Evolutionary conservation across 2,329 filamentous ascomycete species (phyloP).

Genomic region (Calonectria hongkongensis): DNA sequence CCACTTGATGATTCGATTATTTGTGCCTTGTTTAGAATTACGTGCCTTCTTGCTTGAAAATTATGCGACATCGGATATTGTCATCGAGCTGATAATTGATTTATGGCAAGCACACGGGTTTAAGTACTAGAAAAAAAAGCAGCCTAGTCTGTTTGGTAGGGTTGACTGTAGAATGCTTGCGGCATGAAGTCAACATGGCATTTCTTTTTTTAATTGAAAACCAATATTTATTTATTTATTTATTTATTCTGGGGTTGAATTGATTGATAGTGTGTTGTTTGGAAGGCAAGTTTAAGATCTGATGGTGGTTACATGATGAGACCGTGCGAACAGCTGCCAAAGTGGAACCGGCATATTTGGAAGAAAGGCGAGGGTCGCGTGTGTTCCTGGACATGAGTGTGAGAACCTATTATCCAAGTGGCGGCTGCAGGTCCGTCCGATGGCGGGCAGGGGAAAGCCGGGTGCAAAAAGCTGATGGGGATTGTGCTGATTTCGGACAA

Average conservation of each 20-base stretch:
- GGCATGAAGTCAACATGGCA: no score
- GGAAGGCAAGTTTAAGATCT: no score
- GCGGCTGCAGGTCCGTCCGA: slow-evolving; percentile 15
- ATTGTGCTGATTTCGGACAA: slow-evolving; percentile 30
- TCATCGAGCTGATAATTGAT: no score
- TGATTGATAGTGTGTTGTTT: no score
- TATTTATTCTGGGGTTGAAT: not conserved
- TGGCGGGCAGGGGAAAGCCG: slow-evolving; percentile 4
- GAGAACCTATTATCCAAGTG: not conserved
- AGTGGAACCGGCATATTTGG: slow-evolving; percentile 23
- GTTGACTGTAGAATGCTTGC: no score
- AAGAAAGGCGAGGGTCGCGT: slow-evolving; percentile 18
- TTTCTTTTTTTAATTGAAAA: not conserved
- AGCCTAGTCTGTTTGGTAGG: no score
- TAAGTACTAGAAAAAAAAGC: no score
- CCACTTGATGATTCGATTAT: not conserved
- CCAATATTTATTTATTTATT: not conserved
- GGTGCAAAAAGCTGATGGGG: slow-evolving; percentile 32
- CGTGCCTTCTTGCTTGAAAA: not conserved
- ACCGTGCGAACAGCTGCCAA: not conserved
- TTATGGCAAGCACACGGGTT: no score
- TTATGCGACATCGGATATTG: not conserved
- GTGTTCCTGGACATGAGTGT: slow-evolving; percentile 5
- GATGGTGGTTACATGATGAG: not conserved
- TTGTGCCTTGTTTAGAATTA: not conserved